These are phyloP conservation scores for Colletotrichum sp. DNA, from an alignment of 2,329 filamentous ascomycete genomes.

Conservation along the genomic window DNA sequence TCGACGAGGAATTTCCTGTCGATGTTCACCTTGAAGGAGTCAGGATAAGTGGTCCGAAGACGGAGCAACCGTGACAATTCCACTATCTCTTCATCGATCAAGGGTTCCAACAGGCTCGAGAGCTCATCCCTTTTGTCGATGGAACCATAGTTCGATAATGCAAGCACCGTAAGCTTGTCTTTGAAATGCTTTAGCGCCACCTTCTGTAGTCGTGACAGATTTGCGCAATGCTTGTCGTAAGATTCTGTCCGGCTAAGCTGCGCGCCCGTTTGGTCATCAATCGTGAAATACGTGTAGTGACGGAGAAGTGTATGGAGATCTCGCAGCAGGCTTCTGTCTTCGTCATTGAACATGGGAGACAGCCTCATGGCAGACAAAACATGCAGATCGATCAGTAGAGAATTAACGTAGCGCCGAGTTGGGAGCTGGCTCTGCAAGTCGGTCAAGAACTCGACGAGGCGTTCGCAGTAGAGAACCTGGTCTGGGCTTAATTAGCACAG, in stretches of 20 bases:
- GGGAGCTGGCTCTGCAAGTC: constrained; percentile 94
- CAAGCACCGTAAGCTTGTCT: constrained; percentile 87
- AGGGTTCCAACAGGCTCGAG: constrained; percentile 71
- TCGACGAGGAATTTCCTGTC: constrained; percentile 73
- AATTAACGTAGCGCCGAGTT: constrained; percentile 91
- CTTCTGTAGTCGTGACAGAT: constrained; percentile 80
- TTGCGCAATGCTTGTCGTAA: constrained; percentile 79
- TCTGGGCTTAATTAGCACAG: constrained; percentile 48
- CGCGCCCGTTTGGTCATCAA: constrained; percentile 87
- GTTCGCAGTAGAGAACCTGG: constrained; percentile 82
- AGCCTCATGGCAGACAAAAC: constrained; percentile 77
- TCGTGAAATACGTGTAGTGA: constrained; percentile 87
- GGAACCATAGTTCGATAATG: constrained; percentile 89
- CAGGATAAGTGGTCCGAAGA: constrained; percentile 84
- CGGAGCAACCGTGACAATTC: constrained; percentile 73
- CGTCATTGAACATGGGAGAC: constrained; percentile 78
- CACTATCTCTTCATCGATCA: constrained; percentile 77
- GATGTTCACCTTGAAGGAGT: constrained; percentile 66
- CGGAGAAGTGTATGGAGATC: constrained; percentile 81
- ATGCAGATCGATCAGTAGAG: constrained; percentile 85
- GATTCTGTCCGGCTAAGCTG: constrained; percentile 76
- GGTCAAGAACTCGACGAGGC: constrained; percentile 89
- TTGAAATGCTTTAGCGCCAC: constrained; percentile 82
- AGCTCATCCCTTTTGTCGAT: constrained; percentile 84
- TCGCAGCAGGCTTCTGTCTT: constrained; percentile 77